Percentiles rank a stretch among this genome's conserved stretches.
Evolutionary conservation across 108 stramenopile species (phyloP).

Genomic region (Chaetoceros tenuissimus): DNA sequence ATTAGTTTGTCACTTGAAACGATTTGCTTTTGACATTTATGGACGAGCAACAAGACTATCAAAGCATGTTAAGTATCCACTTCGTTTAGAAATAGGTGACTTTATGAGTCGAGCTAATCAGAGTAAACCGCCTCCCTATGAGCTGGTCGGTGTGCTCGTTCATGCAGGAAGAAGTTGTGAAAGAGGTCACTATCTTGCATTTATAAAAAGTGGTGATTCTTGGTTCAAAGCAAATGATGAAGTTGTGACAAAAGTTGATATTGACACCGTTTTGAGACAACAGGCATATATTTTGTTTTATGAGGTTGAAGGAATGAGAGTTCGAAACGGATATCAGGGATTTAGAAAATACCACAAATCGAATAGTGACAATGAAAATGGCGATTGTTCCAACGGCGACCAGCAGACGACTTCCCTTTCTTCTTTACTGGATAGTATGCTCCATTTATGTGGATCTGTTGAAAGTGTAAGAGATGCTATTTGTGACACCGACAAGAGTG

Average conservation of each 20-base stretch:
- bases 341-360: background rate
- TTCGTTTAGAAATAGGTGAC: slow-evolving; percentile 55
- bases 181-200: slow-evolving; percentile 76
- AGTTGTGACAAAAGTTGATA: slow-evolving; percentile 52
- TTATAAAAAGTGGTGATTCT: slow-evolving; percentile 51
- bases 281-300: slow-evolving; percentile 76
- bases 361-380: background rate
- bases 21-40: slow-evolving; percentile 71
- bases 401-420: background rate
- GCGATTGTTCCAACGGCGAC: background rate
- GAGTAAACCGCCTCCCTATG: slow-evolving; percentile 67
- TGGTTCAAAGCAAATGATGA: slow-evolving; percentile 78
- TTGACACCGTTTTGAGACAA: slow-evolving; percentile 55
- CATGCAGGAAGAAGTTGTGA: slow-evolving; percentile 74
- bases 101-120: slow-evolving; percentile 75
- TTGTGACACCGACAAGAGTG: background rate
- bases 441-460: background rate
- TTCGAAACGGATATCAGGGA: background rate
- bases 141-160: slow-evolving; percentile 65
- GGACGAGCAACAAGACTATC: slow-evolving; percentile 50
- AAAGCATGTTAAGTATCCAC: slow-evolving; percentile 60
- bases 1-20: slow-evolving; percentile 74
- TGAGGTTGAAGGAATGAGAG: slow-evolving; percentile 40
- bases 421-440: background rate
- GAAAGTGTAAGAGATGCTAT: background rate